Base-by-base conservation (phyloP, 2,329 filamentous ascomycete species). In the Cladophialophora chaetospira region DNA sequence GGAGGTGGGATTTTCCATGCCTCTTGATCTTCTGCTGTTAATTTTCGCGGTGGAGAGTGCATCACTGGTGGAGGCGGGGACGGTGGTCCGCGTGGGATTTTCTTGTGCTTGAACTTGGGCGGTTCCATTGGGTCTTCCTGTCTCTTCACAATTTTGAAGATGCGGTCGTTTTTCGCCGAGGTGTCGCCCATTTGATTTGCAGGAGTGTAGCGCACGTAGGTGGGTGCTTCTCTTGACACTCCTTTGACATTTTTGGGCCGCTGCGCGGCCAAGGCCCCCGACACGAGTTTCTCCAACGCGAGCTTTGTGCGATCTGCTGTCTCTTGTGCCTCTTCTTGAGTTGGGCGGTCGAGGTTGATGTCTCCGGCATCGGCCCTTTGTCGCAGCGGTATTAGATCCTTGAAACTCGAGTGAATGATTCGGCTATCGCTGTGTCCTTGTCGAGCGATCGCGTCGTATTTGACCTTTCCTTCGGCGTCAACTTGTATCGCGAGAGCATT, bases 41-140 rank as follows among this genome's bases (percentile, higher is more conserved):
- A 81, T 70, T 97, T 99, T 61, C 94, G 82, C 0, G 94, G 92
- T 11, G 94, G 94, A 2, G 91, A 96, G 72, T 96, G 92, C 85
- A 99, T 90, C 46, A 99, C 85, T 1, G 94, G 94, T 13, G 94
- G 90, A 1, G 94, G 94, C 2, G 94, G 94, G 48, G 88, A 94
- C 0, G 93, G 92, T 8, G 94, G 92, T 31, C 93, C 92, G 66
- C 91, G 84, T 8, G 93, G 63, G 56, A 99, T 96, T 77, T 97
- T 96, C 80, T 97, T 97, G 77, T 97, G 91, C 75, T 97, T 97
- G 78, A 97, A 97, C 69, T 97, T 97, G 1, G 94, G 93, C 1
- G 94, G 94, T 70, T 97, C 93, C 88, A 97, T 89, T 0, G 94
- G 94, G 74, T 99, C 94, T 65, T 88, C 82, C 72, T 97, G 93